Percentiles rank a stretch among this genome's conserved stretches.
These are phyloP conservation scores for Chaetomium globosum DNA, from an alignment of 2,329 filamentous ascomycete genomes.

Conservation along the genomic window DNA sequence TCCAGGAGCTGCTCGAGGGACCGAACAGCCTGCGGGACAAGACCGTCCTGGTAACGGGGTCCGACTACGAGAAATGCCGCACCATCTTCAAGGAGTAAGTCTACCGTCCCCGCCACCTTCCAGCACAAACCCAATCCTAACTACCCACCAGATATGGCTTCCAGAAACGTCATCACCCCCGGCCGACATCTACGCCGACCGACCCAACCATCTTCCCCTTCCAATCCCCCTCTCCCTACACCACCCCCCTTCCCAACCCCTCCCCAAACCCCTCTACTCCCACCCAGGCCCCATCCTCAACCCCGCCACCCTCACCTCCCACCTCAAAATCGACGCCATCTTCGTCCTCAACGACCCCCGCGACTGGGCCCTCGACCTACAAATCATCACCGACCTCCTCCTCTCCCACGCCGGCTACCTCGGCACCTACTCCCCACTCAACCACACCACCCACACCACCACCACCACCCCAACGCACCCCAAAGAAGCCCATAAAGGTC, in stretches of 20 bases:
- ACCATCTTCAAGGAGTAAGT: conserved; percentile 70
- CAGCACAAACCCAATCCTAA: not conserved
- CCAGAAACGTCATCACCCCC: conserved; percentile 77
- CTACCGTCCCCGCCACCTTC: not conserved
- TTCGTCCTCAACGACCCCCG: conserved; percentile 95
- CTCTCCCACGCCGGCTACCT: conserved; percentile 76
- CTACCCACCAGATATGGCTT: conserved; percentile 57
- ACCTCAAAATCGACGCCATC: conserved; percentile 81
- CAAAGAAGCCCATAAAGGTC: too few relatives aligned
- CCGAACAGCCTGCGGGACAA: conserved; percentile 59
- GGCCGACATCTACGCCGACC: conserved; percentile 78
- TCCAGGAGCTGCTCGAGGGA: conserved; percentile 68
- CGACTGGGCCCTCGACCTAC: conserved; percentile 90
- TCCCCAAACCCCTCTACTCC: conserved; percentile 51
- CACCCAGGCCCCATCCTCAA: conserved; percentile 40
- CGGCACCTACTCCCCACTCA: conserved; percentile 76
- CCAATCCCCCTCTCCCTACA: conserved; percentile 65
- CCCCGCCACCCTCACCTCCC: conserved; percentile 38
- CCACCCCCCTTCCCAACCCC: conserved; percentile 60
- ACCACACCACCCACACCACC: conserved; percentile 52
- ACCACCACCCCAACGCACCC: too few relatives aligned
- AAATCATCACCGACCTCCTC: conserved; percentile 81
- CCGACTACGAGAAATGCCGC: conserved; percentile 67
- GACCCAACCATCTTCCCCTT: conserved; percentile 84
- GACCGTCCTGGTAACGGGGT: conserved; percentile 75